Base-by-base conservation (phyloP, 371 early-diverging fungal species). In the Rhizomucor pusillus region DNA sequence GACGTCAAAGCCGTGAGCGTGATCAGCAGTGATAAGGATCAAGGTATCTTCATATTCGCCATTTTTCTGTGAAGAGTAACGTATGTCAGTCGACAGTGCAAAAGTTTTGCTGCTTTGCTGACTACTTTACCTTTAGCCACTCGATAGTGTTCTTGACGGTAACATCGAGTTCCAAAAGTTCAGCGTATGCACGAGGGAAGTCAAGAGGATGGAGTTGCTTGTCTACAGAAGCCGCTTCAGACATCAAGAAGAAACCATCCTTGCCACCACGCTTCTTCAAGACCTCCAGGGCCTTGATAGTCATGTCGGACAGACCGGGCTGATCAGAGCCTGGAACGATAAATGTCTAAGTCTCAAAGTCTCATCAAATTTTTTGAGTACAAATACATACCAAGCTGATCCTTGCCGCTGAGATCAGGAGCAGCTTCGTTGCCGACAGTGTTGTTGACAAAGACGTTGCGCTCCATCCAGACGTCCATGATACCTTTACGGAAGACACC, bases 181-280 rank as follows among this genome's bases (percentile, higher is more conserved):
- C 89, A 43, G 81, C 86, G 47, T 80, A 74, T 50, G 82, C 85
- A 60, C 89, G 84, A 54, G 86, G 76, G 57, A 80, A 89, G 69
- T 89, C 88, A 46, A 87, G 61, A n/a, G 81, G 72, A 60, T 89
- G 88, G 69, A 87, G 78, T 68, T 73, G 63, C 69, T 87, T 87
- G 71, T 89, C 90, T 51, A 87, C 76, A 25, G 85, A 81, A 43
- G 88, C 90, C 49, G 86, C 90, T 69, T 89, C 90, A 48, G 82
- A 79, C 88, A 89, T 83, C 62, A 88, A 63, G 74, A 86, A 89
- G 72, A 79, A 89, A 57, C 87, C 87, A 60, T 82, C 80, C 16
- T 79, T 67, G 62, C 84, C 85, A 63, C 81, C 77, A 58, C 84
- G 81, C 67, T 77, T 77, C 60, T 84, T 73, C 51, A 86, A 61